Percentiles rank a stretch among this genome's conserved stretches.
Conservation (phyloP, 495 filamentous ascomycete species). For the Aspergillus ostianus region DNA sequence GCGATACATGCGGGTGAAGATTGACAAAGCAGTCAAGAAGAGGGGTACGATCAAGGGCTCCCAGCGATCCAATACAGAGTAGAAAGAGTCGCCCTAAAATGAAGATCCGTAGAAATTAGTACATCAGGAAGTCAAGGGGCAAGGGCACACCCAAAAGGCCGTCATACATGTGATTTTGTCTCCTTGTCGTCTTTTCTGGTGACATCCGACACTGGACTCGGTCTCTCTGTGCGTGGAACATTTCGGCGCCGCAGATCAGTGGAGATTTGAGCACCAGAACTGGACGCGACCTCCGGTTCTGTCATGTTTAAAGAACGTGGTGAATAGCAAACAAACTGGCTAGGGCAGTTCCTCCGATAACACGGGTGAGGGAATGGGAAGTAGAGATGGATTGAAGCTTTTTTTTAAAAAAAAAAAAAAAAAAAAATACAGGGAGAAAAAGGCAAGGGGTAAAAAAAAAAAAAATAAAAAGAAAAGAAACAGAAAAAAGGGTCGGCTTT, state of each 20-base stretch:
- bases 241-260: conserved; percentile 75
- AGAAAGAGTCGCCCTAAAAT: conserved; percentile 39
- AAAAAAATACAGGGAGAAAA: background rate
- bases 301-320: conserved; percentile 24
- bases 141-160: background rate
- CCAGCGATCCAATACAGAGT: conserved; percentile 69
- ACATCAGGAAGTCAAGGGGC: conserved; percentile 7
- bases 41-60: conserved; percentile 87
- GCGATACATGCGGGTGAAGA: conserved; percentile 94
- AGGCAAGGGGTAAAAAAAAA: no score
- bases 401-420: no score
- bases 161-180: conserved; percentile 40
- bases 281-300: conserved; percentile 40
- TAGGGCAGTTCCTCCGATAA: background rate
- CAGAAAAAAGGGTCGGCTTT: background rate
- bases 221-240: conserved; percentile 52
- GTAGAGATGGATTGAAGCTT: background rate
- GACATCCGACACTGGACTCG: conserved; percentile 33
- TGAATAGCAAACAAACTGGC: conserved; percentile 2
- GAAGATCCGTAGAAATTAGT: conserved; percentile 9
- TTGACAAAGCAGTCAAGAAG: conserved; percentile 80
- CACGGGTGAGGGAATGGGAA: background rate
- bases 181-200: conserved; percentile 63
- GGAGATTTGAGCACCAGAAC: conserved; percentile 65
- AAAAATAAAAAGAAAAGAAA: background rate